These are phyloP conservation scores for Pseudomicrostroma phylloplanum DNA, from an alignment of 1,284 basidiomycete species.

Conservation along the genomic window DNA sequence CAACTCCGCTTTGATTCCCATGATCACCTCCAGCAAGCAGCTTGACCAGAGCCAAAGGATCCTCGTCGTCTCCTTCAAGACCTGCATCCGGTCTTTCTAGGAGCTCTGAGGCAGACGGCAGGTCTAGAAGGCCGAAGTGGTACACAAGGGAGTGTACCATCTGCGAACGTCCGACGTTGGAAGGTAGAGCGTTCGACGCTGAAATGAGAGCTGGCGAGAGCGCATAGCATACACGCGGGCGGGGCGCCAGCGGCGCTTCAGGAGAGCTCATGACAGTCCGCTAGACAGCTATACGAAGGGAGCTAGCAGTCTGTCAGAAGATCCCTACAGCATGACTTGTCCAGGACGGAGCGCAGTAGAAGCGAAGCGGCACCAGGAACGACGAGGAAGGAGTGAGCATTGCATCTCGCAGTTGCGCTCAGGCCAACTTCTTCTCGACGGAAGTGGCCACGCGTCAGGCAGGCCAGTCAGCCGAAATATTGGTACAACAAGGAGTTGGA, in stretches of 20 bases:
- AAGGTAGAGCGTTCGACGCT: conserved; percentile 66
- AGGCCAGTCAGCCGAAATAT: too few relatives aligned
- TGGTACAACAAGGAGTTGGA: too few relatives aligned
- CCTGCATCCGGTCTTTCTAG: background rate
- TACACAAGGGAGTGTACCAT: conserved; percentile 66
- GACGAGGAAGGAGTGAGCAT: too few relatives aligned
- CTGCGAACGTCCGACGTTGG: conserved; percentile 71
- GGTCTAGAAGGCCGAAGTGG: conserved; percentile 29
- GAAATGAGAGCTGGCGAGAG: conserved; percentile 60
- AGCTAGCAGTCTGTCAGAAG: too few relatives aligned
- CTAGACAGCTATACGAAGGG: too few relatives aligned
- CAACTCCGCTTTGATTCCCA: background rate
- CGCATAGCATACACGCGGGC: conserved; percentile 55
- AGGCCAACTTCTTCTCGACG: too few relatives aligned
- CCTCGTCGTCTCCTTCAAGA: background rate
- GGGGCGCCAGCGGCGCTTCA: background rate
- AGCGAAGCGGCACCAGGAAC: too few relatives aligned
- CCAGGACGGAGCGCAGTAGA: too few relatives aligned
- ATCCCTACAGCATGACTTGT: too few relatives aligned
- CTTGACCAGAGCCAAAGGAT: background rate
- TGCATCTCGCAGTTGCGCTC: too few relatives aligned
- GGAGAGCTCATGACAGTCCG: too few relatives aligned
- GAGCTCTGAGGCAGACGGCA: background rate
- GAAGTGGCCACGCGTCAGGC: too few relatives aligned
- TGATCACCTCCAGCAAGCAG: background rate